Evolutionary conservation across 1,284 basidiomycete species (phyloP), one percentile per base, ranked within the genome.

Genomic region (Exobasidium rhododendri): DNA sequence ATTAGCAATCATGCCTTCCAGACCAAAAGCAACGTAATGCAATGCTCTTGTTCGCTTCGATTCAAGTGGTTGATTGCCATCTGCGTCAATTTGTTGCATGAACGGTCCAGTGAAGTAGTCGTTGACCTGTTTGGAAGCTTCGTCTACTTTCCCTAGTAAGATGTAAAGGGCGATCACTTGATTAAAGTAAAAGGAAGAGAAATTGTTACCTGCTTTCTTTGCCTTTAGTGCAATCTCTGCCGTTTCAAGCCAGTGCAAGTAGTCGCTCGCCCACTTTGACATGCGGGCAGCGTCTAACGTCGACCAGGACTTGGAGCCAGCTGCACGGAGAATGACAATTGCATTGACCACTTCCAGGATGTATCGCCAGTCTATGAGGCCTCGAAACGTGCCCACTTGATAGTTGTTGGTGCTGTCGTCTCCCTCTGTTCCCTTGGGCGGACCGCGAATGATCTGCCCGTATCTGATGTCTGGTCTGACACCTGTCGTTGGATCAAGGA

Each of bases 391-490:
- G 22, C 67, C 67, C 2, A 29, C 28, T 32, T 3, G n/a, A 20
- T 29, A 55, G 29, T 40, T 17, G 35, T 40, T 55, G 22, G 20
- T 31, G n/a, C 14, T 32, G n/a, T 53, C n/a, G 28, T 84, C 84
- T 17, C 35, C 35, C 17, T 7, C 7, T 7, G 10, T 17, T 40
- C 35, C 35, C 28, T 83, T 82, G 29, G 86, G 87, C 0, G 86
- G 87, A 0, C 88, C 88, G 3, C 88, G 84, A 30, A 85, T 75
- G 75, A 87, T 83, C 71, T 89, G 88, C 0, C 84, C 86, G 70
- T 84, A 89, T 67, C 86, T 83, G 61, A 89, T 80, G 73, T 88
- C 86, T 2, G 88, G 88, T 67, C 87, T 86, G 85, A 89, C 88
- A 24, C 74, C 81, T 0, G 86, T 88, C 4, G 78, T 80, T 0